Conservation (phyloP, 2,329 filamentous ascomycete genomes). For the Sphaceloma murrayae region DNA sequence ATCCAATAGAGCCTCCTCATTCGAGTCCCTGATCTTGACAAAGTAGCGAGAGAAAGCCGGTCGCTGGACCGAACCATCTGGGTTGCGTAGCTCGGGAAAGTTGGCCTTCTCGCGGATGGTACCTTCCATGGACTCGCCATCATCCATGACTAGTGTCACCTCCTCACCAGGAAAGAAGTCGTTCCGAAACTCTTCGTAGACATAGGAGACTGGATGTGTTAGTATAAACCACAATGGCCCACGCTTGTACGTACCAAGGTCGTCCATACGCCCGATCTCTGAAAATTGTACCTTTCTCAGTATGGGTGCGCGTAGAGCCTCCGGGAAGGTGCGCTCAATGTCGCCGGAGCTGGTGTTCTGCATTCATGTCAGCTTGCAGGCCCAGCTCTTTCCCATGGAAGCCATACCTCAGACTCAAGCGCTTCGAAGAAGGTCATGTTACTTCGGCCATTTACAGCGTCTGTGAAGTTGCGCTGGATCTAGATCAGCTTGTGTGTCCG, state of each 20-base stretch:
- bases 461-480: conserved; percentile 86
- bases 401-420: conserved; percentile 38
- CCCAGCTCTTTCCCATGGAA: conserved; percentile 15
- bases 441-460: conserved; percentile 90
- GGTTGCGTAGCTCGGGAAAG: conserved; percentile 49
- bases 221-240: conserved; percentile 9
- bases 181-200: conserved; percentile 69
- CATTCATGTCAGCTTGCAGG: conserved; percentile 20
- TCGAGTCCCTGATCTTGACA: conserved; percentile 58
- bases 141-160: conserved; percentile 61
- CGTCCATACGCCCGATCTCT: conserved; percentile 79
- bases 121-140: conserved; percentile 61
- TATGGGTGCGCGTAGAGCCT: conserved; percentile 81
- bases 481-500: no score
- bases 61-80: conserved; percentile 60
- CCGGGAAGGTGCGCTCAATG: conserved; percentile 85
- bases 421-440: conserved; percentile 88
- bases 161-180: conserved; percentile 87
- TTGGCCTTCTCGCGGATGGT: conserved; percentile 77
- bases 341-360: conserved; percentile 62
- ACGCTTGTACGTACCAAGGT: conserved; percentile 53
- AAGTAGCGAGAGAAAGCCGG: conserved; percentile 68
- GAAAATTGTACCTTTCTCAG: conserved; percentile 87
- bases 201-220: conserved; percentile 38
- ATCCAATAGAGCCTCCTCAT: conserved; percentile 62